phyloP scores from a whole-genome alignment of 331 rosid genomes.

The Telfairia occidentalis region DNA sequence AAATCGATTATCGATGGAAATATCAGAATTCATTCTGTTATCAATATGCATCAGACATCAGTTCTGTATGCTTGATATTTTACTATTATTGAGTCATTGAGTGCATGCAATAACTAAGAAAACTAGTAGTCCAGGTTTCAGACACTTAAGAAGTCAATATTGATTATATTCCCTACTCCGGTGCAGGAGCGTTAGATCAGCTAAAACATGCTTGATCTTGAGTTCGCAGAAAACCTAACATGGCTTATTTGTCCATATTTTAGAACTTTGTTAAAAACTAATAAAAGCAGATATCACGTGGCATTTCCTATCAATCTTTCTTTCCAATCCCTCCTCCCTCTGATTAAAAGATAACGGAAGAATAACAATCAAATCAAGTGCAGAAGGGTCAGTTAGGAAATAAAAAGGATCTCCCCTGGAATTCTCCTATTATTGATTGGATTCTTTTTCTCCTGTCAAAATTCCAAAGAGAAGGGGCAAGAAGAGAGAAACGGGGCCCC shows the following conservation, averaged over 20 bases:
- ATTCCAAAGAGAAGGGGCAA: not conserved
- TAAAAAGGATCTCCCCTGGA: not conserved
- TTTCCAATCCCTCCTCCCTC: not conserved
- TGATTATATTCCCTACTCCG: not conserved
- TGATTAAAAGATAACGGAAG: not conserved
- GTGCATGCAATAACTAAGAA: not conserved
- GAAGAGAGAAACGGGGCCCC: not conserved
- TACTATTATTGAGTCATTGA: not conserved
- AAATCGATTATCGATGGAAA: slow-evolving; percentile 17
- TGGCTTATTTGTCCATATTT: not conserved
- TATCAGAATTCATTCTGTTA: not conserved
- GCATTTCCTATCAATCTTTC: not conserved
- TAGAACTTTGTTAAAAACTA: not conserved
- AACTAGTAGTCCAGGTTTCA: not conserved
- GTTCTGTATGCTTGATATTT: not conserved
- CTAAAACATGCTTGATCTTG: not conserved
- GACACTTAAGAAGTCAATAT: not conserved
- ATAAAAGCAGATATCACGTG: not conserved
- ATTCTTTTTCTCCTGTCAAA: not conserved
- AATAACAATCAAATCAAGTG: not conserved
- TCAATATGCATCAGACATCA: not conserved
- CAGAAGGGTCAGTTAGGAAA: not conserved
- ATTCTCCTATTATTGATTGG: not conserved
- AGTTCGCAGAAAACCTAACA: not conserved
- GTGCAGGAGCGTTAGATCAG: not conserved